Percentiles rank a stretch among this genome's conserved stretches.
phyloP scores from a whole-genome alignment of 257 asterid genomes.

The Buddleja alternifolia region DNA sequence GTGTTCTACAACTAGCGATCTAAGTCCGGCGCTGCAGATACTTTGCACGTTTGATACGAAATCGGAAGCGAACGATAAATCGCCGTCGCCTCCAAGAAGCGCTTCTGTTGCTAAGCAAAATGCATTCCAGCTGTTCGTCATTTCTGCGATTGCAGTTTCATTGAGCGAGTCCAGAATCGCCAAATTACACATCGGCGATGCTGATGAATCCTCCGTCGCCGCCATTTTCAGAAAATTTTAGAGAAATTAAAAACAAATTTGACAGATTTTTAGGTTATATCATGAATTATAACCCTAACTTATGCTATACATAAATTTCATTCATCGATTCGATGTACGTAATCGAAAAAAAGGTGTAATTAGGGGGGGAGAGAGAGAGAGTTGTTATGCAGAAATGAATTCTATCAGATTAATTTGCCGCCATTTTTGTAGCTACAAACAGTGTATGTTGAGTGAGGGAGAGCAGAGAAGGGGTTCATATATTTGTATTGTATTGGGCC shows the following conservation, averaged over 20 bases:
- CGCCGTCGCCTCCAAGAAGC: slow-evolving; percentile 51
- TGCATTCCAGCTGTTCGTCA: slow-evolving; percentile 68
- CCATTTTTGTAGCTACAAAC: slow-evolving; percentile 43
- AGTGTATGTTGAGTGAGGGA: not conserved
- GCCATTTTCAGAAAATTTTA: slow-evolving; percentile 44
- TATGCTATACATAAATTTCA: not conserved
- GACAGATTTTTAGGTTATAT: not conserved
- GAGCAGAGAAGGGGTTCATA: not conserved
- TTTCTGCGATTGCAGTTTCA: slow-evolving; percentile 47
- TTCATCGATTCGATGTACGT: not conserved
- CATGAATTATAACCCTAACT: slow-evolving; percentile 30
- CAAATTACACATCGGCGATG: slow-evolving; percentile 54
- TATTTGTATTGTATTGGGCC: too few relatives aligned
- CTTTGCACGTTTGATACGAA: slow-evolving; percentile 49
- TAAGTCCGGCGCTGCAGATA: slow-evolving; percentile 63
- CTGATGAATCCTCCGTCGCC: slow-evolving; percentile 40
- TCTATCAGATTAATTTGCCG: slow-evolving; percentile 29
- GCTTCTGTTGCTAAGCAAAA: slow-evolving; percentile 62
- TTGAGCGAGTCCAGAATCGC: slow-evolving; percentile 58
- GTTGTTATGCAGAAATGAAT: slow-evolving; percentile 19
- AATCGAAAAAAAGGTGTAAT: not conserved
- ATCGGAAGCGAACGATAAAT: slow-evolving; percentile 45
- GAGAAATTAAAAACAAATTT: not conserved
- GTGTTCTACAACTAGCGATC: slow-evolving; percentile 67
- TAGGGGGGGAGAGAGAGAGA: not conserved